These are phyloP conservation scores for Aegilops speltoides DNA, from an alignment of 176 grass and related monocot genomes.

Conservation along the genomic window DNA sequence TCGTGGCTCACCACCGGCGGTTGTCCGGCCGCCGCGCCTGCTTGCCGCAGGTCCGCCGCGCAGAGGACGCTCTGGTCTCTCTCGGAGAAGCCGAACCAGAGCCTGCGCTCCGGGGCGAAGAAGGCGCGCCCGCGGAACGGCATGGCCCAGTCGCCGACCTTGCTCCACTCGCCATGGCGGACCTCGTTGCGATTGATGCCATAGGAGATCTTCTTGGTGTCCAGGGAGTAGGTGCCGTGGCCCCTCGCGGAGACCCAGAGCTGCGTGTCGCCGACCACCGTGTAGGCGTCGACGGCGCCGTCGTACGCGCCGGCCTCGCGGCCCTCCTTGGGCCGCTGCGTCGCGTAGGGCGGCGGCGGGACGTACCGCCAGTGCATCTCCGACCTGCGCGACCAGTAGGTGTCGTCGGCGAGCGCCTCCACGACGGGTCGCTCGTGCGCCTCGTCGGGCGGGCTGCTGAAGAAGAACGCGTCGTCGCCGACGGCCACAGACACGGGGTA, in stretches of 20 bases:
- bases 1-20: neutral
- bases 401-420: neutral
- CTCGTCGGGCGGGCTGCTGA: slow-evolving; percentile 11
- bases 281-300: neutral
- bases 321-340: neutral
- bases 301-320: neutral
- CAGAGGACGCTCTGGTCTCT: neutral
- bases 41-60: neutral
- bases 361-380: neutral
- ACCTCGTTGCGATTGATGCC: neutral
- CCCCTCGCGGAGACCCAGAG: neutral
- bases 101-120: neutral
- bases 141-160: neutral
- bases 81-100: neutral
- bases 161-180: slow-evolving; percentile 8
- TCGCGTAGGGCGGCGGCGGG: neutral
- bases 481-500: neutral
- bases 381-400: slow-evolving; percentile 9
- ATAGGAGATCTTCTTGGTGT: neutral
- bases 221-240: neutral
- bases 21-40: neutral
- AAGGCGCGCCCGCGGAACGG: neutral
- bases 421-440: neutral
- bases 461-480: neutral
- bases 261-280: neutral